A percentile compares a stretch with the other conserved stretches of the same genome.
Conservation (phyloP, 768 basidiomycete species). For the Kwoniella dendrophila region DNA sequence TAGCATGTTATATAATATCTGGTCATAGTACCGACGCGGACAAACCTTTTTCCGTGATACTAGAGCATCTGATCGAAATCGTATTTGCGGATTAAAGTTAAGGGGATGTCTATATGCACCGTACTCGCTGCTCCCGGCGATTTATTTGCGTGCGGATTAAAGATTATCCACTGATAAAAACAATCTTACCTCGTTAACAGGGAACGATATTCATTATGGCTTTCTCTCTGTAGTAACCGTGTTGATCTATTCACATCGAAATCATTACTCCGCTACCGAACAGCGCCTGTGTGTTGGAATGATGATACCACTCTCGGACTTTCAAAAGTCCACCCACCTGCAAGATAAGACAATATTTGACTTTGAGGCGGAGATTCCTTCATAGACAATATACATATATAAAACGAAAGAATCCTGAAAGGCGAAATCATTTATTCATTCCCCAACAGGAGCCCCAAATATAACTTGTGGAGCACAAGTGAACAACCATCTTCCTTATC, state of each 20-base stretch:
- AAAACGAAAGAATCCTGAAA: background rate
- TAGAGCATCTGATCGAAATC: too few relatives aligned
- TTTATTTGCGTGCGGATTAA: background rate
- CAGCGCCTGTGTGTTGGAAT: too few relatives aligned
- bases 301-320: background rate
- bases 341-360: too few relatives aligned
- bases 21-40: background rate
- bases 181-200: too few relatives aligned
- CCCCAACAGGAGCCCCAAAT: slow-evolving; percentile 2
- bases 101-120: background rate
- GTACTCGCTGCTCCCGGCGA: too few relatives aligned
- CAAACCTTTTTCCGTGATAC: background rate
- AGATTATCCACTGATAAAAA: too few relatives aligned
- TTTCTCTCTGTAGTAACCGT: too few relatives aligned
- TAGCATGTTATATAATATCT: background rate
- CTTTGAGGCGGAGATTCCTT: too few relatives aligned
- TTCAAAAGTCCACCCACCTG: background rate
- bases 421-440: background rate
- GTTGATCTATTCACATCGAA: too few relatives aligned
- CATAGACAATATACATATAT: background rate
- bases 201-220: too few relatives aligned
- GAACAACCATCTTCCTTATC: too few relatives aligned
- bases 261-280: too few relatives aligned
- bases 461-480: background rate
- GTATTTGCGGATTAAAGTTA: background rate